Evolutionary conservation across 306 rosid species (phyloP), one percentile per base, ranked within the genome.

Genomic region (Ceratonia siliqua): DNA sequence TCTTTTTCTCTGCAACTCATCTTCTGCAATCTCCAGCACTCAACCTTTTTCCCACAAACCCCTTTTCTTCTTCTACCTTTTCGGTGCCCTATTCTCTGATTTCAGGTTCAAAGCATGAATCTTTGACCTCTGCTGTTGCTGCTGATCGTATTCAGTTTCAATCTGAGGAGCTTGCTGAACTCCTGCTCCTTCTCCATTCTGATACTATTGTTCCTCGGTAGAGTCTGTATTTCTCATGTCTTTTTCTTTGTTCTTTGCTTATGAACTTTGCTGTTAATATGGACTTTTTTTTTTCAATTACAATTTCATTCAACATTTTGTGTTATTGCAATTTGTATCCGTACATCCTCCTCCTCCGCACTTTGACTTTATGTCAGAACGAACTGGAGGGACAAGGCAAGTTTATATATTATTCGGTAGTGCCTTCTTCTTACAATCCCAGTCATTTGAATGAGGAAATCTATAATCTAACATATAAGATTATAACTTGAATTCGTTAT

Each of bases 131-230:
- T 48, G 32, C 62, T 66, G 38, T 5, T 66, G 70, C 56, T 68
- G 39, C 77, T 80, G 30, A 48, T 82, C 64, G 20, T 53, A 14
- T 79, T 10, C 9, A 48, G 1, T 53, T 78, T 63, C 65, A 43
- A 28, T 52, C 13, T 25, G 18, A 61, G 76, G 68, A 73, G 66
- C 83, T 78, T 68, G 69, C 61, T 67, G 42, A 80, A 65, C 48
- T 76, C 84, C 5, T 79, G 65, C 81, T 64, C 27, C 70, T 58
- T 49, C 58, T 48, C 38, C 45, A n/a, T 70, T 17, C 17, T 76
- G 53, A 25, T 28, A 68, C 28, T 53, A 39, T 32, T 5, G 5
- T 43, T 3, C 21, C 62, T 24, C 8, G 71, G 75, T 82, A 71
- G 5, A 54, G 61, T 65, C 52, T 68, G 20, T 7, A 20, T 54